Conservation (phyloP, 2,329 filamentous ascomycete species). For the Aspergillus eucalypticola region DNA sequence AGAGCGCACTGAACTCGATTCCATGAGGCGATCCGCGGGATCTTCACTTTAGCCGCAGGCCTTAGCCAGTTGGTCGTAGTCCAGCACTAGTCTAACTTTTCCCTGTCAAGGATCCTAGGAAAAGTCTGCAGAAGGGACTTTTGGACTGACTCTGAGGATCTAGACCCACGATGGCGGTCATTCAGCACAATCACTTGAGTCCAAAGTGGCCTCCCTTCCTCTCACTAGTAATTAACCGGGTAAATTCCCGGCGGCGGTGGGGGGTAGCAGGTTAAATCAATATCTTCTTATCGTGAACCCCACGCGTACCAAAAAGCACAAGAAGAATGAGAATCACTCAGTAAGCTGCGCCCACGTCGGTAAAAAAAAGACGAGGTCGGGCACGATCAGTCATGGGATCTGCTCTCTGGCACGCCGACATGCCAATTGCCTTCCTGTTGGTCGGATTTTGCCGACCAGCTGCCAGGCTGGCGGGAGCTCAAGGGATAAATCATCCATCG, state of each 20-base stretch:
- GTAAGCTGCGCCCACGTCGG: background rate
- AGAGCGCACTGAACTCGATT: background rate
- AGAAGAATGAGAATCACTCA: background rate
- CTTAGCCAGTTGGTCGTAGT: background rate
- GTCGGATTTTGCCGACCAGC: slow-evolving; percentile 3
- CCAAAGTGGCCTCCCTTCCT: background rate
- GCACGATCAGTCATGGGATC: background rate
- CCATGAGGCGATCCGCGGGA: background rate
- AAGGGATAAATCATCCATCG: slow-evolving; percentile 1
- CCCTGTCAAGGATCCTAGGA: background rate
- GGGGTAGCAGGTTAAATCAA: background rate
- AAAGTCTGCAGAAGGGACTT: background rate
- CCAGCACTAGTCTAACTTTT: background rate
- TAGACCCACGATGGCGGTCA: background rate
- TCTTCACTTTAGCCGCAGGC: background rate
- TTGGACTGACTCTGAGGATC: background rate
- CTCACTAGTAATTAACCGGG: slow-evolving; percentile 22
- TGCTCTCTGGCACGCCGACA: background rate
- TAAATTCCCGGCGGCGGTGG: slow-evolving; percentile 23
- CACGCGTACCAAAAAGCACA: background rate
- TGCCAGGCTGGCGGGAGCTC: background rate
- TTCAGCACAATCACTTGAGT: background rate
- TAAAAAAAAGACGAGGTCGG: slow-evolving; percentile 1
- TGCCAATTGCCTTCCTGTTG: background rate
- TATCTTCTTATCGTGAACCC: slow-evolving; percentile 4